phyloP scores from a whole-genome alignment of 2,329 filamentous ascomycete species.

The Colletotrichum sp. region DNA sequence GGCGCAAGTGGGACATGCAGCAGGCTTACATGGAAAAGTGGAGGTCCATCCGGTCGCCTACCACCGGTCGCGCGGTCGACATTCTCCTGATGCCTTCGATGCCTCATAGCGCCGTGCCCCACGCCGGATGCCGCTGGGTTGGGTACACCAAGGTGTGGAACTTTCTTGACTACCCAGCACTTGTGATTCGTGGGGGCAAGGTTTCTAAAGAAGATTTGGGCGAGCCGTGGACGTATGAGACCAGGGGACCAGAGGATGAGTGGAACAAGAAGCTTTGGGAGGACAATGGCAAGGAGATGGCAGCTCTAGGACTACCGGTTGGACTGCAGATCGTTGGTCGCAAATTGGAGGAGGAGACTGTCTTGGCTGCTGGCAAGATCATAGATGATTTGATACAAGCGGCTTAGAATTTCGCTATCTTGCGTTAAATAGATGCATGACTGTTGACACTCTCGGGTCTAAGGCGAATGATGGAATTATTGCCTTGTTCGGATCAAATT shows the following conservation, averaged over 20 bases:
- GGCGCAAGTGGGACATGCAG: slow-evolving; percentile 52
- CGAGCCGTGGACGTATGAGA: slow-evolving; percentile 25
- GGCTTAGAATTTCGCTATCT: not conserved
- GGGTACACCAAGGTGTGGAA: slow-evolving; percentile 49
- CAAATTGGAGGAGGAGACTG: slow-evolving; percentile 3
- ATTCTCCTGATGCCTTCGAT: slow-evolving; percentile 63
- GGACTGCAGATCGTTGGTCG: slow-evolving; percentile 9
- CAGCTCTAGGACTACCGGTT: not conserved
- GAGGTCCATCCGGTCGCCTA: slow-evolving; percentile 47
- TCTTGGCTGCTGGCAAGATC: slow-evolving; percentile 1
- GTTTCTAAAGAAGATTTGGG: slow-evolving; percentile 45
- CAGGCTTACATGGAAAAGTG: slow-evolving; percentile 58
- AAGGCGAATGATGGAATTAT: rapidly evolving
- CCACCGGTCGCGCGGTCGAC: slow-evolving; percentile 54
- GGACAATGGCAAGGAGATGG: not conserved
- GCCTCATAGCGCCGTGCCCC: slow-evolving; percentile 62
- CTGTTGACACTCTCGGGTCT: rapidly evolving
- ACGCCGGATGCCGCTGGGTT: slow-evolving; percentile 45
- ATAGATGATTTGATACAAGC: not conserved
- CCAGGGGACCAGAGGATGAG: not conserved
- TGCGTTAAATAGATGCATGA: rapidly evolving
- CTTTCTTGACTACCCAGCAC: slow-evolving; percentile 40
- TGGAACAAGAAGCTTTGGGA: slow-evolving; percentile 6
- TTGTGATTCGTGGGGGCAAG: slow-evolving; percentile 31
- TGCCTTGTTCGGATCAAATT: rapidly evolving